A percentile compares a stretch with the other conserved stretches of the same genome.
phyloP scores from a whole-genome alignment of 2,329 filamentous ascomycete genomes.

The Sphaerulina vaccinii region DNA sequence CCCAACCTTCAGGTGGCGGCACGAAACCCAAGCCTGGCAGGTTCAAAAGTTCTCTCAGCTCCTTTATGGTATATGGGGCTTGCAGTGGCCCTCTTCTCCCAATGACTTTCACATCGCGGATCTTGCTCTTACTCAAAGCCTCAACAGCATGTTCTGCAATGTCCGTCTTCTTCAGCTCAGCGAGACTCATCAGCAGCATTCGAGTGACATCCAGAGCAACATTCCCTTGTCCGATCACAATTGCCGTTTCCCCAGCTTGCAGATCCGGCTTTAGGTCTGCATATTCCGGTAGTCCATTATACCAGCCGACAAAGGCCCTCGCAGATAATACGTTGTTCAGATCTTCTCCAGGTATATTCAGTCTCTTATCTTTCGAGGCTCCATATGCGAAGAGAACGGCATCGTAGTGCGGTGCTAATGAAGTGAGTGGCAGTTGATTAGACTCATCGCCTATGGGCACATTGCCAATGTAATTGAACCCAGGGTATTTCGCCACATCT shows the following conservation, averaged over 20 bases:
- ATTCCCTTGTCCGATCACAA: constrained; percentile 92
- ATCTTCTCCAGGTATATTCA: constrained; percentile 78
- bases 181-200: constrained; percentile 75
- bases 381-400: constrained; percentile 92
- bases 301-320: constrained; percentile 94
- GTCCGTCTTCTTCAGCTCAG: constrained; percentile 75
- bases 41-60: constrained; percentile 82
- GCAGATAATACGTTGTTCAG: constrained; percentile 80
- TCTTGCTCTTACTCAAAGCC: constrained; percentile 66
- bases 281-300: constrained; percentile 89
- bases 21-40: constrained; percentile 70
- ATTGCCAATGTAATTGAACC: constrained; percentile 91
- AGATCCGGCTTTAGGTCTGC: constrained; percentile 71
- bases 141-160: constrained; percentile 83
- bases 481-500: constrained; percentile 76
- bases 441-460: constrained; percentile 67
- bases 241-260: constrained; percentile 71
- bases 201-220: constrained; percentile 92
- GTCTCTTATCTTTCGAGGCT: constrained; percentile 74
- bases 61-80: constrained; percentile 94
- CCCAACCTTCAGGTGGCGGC: constrained; percentile 44
- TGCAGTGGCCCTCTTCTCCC: constrained; percentile 78
- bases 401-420: constrained; percentile 80
- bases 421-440: constrained; percentile 59
- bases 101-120: constrained; percentile 81